A percentile compares a stretch with the other conserved stretches of the same genome.
These are phyloP conservation scores for Quercus lobata DNA, from an alignment of 331 rosid species.

Conservation along the genomic window DNA sequence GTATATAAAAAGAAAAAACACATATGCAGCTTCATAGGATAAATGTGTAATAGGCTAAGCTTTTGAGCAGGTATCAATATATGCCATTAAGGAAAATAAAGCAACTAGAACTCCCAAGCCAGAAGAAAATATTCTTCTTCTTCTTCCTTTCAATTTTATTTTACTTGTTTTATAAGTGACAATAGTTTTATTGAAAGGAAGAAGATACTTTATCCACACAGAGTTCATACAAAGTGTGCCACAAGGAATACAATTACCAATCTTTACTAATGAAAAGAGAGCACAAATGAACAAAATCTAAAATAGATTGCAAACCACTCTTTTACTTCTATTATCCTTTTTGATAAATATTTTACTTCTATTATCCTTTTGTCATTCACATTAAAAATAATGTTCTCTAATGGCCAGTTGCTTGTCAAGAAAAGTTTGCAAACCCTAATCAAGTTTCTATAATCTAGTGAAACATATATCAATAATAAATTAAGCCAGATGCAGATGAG, in stretches of 20 bases:
- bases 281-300: too few relatives aligned
- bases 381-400: not conserved
- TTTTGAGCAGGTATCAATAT: not conserved
- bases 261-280: too few relatives aligned
- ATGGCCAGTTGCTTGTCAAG: not conserved
- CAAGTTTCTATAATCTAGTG: not conserved
- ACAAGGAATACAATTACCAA: too few relatives aligned
- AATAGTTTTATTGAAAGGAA: too few relatives aligned
- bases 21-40: not conserved
- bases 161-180: too few relatives aligned
- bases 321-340: too few relatives aligned
- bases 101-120: not conserved
- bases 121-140: not conserved
- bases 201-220: too few relatives aligned
- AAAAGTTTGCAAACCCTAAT: not conserved
- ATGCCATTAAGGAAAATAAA: not conserved
- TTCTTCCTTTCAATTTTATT: too few relatives aligned
- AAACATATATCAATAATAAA: not conserved
- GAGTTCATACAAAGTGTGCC: too few relatives aligned
- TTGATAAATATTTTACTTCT: not conserved
- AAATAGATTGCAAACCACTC: too few relatives aligned
- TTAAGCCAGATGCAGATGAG: not conserved
- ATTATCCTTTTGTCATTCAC: not conserved
- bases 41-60: not conserved
- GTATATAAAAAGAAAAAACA: too few relatives aligned